Evolutionary conservation across 2,329 filamentous ascomycete genomes (phyloP), one percentile per base, ranked within the genome.

Genomic region (Aspergillus fumigatus): DNA sequence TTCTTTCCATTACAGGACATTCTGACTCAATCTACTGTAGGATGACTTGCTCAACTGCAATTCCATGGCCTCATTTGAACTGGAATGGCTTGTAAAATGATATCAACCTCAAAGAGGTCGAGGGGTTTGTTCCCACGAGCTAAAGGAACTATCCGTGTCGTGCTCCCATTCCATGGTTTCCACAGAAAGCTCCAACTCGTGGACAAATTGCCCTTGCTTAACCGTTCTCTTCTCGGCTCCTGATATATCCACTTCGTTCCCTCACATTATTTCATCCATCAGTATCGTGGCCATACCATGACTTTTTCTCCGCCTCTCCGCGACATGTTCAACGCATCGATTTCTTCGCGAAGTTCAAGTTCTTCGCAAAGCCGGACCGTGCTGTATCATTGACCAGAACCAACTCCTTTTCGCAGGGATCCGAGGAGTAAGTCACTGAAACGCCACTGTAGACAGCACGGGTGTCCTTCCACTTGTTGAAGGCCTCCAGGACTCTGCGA

Each of bases 391-490:
- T 60, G 47, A 62, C 56, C 52, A 75, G 62, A 48, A 67, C 63
- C 61, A 76, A 55, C 49, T 70, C 70, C 54, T 71, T 73, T 61
- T 76, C 74, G 59, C 74, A 75, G 3, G 73, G 73, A 55, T 75
- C 73, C 45, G 72, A 70, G 32, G 73, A 74, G 57, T 68, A 75
- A 17, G 70, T 69, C 41, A 75, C 66, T 26, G 68, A 66, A 48
- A 73, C 65, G 25, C 69, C 70, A 38, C 60, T 61, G 59, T 75
- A 76, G 25, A 65, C 66, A 38, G 61, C 60, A 11, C 63, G 63
- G 29, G 58, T 60, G 29, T 62, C 61, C 23, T 69, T 66, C 54
- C 67, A 65, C 47, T 58, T 62, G 26, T 70, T 59, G 53, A 75
- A 73, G n/a, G 66, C 59, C 10, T 73, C 64, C 29, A 69, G 60